Conservation (phyloP, 2,329 filamentous ascomycete genomes). For the Colletotrichum truncatum region DNA sequence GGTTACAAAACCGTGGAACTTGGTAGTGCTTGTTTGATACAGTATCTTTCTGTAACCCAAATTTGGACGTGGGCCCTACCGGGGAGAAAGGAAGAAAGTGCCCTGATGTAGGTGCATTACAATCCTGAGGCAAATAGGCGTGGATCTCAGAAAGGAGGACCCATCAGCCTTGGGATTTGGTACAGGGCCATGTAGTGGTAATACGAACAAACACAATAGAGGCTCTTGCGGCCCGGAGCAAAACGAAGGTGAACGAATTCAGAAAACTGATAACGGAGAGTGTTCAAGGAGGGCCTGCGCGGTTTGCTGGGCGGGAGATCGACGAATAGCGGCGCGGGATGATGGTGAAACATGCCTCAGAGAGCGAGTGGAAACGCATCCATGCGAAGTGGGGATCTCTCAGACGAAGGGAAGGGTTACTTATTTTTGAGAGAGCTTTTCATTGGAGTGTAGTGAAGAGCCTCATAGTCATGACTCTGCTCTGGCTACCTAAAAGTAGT, state of each 20-base stretch:
- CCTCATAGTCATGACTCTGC: neutral
- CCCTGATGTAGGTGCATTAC: neutral
- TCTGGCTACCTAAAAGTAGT: no score
- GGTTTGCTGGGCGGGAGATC: constrained; percentile 19
- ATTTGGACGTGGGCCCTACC: neutral
- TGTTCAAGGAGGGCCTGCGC: neutral
- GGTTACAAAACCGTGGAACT: neutral
- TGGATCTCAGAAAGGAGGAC: neutral
- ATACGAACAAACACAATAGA: neutral
- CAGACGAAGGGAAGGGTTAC: constrained; percentile 14
- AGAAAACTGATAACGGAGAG: neutral
- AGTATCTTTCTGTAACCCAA: neutral
- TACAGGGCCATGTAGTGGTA: neutral
- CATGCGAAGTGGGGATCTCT: constrained; percentile 24
- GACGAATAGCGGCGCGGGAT: constrained; percentile 23
- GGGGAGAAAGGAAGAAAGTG: neutral
- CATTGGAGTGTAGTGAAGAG: neutral
- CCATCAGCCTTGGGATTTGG: constrained; percentile 2
- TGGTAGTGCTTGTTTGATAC: constrained; percentile 1
- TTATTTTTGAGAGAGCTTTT: constrained; percentile 7
- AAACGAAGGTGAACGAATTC: neutral
- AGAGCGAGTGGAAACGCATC: constrained; percentile 20
- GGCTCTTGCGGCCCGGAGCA: neutral
- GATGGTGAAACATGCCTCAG: constrained; percentile 28
- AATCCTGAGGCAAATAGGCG: neutral